These are phyloP conservation scores for Suillus brevipes DNA, from an alignment of 768 basidiomycete genomes.

Conservation along the genomic window DNA sequence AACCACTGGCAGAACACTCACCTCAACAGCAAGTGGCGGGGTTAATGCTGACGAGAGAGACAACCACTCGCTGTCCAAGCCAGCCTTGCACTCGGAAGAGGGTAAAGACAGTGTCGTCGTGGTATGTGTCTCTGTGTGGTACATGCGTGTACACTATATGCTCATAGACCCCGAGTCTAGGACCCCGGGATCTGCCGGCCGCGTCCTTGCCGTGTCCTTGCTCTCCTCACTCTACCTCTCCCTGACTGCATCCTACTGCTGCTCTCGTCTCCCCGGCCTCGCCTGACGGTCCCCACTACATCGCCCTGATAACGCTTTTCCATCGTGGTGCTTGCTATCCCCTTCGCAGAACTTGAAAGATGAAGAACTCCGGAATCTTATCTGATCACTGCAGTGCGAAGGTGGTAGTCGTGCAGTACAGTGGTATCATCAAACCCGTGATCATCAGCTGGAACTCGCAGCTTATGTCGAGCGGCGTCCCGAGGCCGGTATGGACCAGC, in stretches of 20 bases:
- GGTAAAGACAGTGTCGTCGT: too few relatives aligned
- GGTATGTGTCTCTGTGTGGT: too few relatives aligned
- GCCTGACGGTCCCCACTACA: too few relatives aligned
- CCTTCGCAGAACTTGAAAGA: neutral
- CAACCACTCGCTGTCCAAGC: too few relatives aligned
- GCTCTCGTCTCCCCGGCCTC: too few relatives aligned
- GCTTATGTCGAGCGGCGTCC: neutral
- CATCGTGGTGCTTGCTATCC: neutral
- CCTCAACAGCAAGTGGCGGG: constrained; percentile 65
- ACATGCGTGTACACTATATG: too few relatives aligned
- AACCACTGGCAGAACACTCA: constrained; percentile 22
- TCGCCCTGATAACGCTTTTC: neutral
- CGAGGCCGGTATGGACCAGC: neutral
- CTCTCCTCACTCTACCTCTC: too few relatives aligned
- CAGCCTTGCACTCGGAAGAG: too few relatives aligned
- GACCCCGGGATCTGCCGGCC: too few relatives aligned
- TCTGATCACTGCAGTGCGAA: neutral
- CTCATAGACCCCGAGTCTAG: too few relatives aligned
- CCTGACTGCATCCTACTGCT: too few relatives aligned
- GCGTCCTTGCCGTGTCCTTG: too few relatives aligned
- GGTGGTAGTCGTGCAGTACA: neutral
- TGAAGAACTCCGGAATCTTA: neutral
- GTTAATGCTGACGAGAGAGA: constrained; percentile 51
- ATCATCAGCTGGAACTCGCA: neutral
- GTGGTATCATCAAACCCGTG: neutral